These are phyloP conservation scores for Mycena alexandri DNA, from an alignment of 768 basidiomycete species.

Conservation along the genomic window DNA sequence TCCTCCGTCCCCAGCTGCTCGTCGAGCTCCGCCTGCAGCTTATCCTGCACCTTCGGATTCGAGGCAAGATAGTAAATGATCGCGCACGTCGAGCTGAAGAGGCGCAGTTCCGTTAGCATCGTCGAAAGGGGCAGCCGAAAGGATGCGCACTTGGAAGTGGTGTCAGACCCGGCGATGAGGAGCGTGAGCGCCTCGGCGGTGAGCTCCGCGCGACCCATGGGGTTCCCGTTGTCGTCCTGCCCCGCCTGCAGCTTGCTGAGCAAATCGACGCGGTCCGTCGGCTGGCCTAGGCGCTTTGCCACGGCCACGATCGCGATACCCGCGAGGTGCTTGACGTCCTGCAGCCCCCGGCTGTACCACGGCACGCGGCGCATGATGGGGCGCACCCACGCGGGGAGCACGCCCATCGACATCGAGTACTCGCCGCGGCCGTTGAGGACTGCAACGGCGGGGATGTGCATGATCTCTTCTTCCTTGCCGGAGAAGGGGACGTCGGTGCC, in stretches of 20 bases:
- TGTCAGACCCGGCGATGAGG: constrained; percentile 91
- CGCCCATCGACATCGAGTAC: constrained; percentile 87
- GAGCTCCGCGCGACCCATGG: constrained; percentile 84
- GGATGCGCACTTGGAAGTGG: constrained; percentile 85
- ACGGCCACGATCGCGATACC: constrained; percentile 87
- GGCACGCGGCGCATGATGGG: constrained; percentile 72
- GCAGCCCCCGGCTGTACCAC: constrained; percentile 79
- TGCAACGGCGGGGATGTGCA: constrained; percentile 81
- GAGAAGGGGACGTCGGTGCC: constrained; percentile 67
- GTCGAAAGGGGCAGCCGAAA: constrained; percentile 1
- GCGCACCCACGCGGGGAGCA: constrained; percentile 78
- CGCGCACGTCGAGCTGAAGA: constrained; percentile 84
- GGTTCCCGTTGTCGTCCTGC: constrained; percentile 83
- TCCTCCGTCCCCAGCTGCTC: constrained; percentile 60
- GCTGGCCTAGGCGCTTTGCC: constrained; percentile 76
- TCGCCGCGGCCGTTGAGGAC: constrained; percentile 92
- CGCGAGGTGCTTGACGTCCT: constrained; percentile 78
- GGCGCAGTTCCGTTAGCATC: background rate
- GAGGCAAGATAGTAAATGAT: constrained; percentile 78
- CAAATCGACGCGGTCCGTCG: constrained; percentile 83
- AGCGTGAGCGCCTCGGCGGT: constrained; percentile 91
- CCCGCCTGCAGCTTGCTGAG: constrained; percentile 84
- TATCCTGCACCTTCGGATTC: constrained; percentile 63
- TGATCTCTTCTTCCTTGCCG: constrained; percentile 62
- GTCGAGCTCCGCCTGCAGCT: constrained; percentile 69